Evolutionary conservation across 1,284 basidiomycete species (phyloP).

Genomic region (Pseudozyma tsukubaensis): DNA sequence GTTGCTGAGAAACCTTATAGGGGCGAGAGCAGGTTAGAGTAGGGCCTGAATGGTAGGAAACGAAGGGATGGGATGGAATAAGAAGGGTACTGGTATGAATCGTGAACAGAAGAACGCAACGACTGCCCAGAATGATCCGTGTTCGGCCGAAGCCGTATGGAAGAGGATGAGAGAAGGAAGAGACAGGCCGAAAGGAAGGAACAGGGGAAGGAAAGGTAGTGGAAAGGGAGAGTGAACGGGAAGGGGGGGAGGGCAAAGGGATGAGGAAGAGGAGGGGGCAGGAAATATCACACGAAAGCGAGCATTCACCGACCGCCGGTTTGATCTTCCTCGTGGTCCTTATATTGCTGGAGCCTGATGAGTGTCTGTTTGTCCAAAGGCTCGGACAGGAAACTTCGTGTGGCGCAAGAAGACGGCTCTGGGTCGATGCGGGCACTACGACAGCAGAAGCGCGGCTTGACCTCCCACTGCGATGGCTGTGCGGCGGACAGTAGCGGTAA

Average conservation of each 20-base stretch:
- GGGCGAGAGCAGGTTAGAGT: not conserved
- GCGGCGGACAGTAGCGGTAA: conserved; percentile 2
- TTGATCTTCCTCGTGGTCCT: not conserved
- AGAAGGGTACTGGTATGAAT: not conserved
- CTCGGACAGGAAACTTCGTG: not conserved
- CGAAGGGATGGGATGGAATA: not conserved
- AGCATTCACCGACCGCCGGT: not conserved
- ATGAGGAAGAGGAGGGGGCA: not conserved
- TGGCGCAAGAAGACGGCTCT: not conserved
- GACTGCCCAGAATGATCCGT: too few species aligned
- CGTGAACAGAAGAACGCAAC: not conserved
- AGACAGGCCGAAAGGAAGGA: conserved; percentile 3
- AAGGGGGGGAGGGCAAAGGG: not conserved
- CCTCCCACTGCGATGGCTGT: conserved; percentile 6
- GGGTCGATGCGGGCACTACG: not conserved
- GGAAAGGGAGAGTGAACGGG: not conserved
- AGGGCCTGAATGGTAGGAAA: not conserved
- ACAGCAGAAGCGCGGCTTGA: not conserved
- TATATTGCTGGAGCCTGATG: not conserved
- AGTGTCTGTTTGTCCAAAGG: not conserved
- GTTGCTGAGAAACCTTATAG: not conserved
- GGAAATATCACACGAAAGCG: not conserved
- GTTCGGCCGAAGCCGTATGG: not conserved
- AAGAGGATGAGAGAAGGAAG: not conserved
- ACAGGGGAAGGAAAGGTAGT: not conserved